Percentiles rank a stretch among this genome's conserved stretches.
Conservation (phyloP, 495 filamentous ascomycete species). For the Talaromyces stipitatus region DNA sequence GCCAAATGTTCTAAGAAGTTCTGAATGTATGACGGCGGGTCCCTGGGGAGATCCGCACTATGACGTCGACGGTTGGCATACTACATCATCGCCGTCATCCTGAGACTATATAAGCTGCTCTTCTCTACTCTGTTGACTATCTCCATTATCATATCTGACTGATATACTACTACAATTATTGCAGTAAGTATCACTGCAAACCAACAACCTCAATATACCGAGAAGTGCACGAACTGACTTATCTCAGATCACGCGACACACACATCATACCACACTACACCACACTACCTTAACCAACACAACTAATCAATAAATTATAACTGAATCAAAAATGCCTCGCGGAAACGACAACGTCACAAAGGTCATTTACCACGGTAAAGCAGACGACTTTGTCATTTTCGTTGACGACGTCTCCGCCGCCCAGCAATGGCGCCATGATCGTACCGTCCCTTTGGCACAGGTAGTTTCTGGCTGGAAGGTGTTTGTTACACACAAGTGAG, state of each 20-base stretch:
- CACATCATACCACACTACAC: background rate
- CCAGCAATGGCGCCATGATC: slow-evolving; percentile 78
- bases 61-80: slow-evolving; percentile 25
- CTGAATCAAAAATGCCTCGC: slow-evolving; percentile 55
- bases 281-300: slow-evolving; percentile 6
- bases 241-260: too few species aligned
- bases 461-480: slow-evolving; percentile 88
- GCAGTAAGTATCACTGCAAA: too few species aligned
- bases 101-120: background rate
- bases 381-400: slow-evolving; percentile 88
- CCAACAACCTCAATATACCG: too few species aligned
- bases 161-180: too few species aligned
- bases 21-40: background rate
- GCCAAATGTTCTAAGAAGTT: too few species aligned
- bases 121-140: background rate
- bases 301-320: slow-evolving; percentile 5
- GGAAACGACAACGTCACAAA: slow-evolving; percentile 69
- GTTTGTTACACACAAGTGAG: slow-evolving; percentile 82
- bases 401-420: slow-evolving; percentile 65
- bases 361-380: slow-evolving; percentile 82
- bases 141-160: slow-evolving; percentile 9
- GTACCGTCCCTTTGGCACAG: slow-evolving; percentile 66
- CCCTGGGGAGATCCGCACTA: slow-evolving; percentile 8
- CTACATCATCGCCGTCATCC: slow-evolving; percentile 12
- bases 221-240: too few species aligned